Percentiles rank a stretch among this genome's conserved stretches.
Evolutionary conservation across 768 basidiomycete species (phyloP).

Genomic region (Hericium rajendrae): DNA sequence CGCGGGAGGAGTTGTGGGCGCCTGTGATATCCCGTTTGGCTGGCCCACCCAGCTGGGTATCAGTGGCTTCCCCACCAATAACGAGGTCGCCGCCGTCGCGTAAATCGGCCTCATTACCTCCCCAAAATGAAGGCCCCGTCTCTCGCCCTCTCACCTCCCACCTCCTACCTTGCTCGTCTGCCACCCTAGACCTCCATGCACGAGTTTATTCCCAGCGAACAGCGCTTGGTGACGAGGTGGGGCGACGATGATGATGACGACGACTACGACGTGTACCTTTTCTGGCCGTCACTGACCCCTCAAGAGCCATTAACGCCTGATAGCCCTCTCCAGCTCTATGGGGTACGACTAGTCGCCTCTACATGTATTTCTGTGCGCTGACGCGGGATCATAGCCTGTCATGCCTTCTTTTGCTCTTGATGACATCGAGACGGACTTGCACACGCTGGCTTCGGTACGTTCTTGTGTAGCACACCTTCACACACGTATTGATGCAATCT

Average conservation of each 20-base stretch:
- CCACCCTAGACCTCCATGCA: background rate
- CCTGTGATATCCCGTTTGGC: background rate
- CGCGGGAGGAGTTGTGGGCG: background rate
- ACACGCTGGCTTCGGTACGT: too few species aligned
- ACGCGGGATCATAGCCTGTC: background rate
- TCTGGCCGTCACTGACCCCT: constrained; percentile 9
- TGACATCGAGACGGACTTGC: background rate
- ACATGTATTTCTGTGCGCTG: background rate
- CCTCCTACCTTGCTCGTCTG: too few species aligned
- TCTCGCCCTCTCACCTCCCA: background rate
- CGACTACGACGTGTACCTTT: constrained; percentile 12
- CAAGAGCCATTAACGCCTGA: background rate
- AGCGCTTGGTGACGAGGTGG: background rate
- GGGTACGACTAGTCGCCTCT: background rate
- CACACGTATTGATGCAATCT: too few species aligned
- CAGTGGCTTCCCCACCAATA: background rate
- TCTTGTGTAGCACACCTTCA: too few species aligned
- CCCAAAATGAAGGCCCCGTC: background rate
- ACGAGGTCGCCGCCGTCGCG: background rate
- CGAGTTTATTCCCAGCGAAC: background rate
- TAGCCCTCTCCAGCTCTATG: background rate
- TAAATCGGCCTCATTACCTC: background rate
- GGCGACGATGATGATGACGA: constrained; percentile 4
- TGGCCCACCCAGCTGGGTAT: background rate
- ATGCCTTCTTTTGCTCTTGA: background rate